Evolutionary conservation across 768 basidiomycete genomes (phyloP).

Genomic region (Dendrothele bispora): DNA sequence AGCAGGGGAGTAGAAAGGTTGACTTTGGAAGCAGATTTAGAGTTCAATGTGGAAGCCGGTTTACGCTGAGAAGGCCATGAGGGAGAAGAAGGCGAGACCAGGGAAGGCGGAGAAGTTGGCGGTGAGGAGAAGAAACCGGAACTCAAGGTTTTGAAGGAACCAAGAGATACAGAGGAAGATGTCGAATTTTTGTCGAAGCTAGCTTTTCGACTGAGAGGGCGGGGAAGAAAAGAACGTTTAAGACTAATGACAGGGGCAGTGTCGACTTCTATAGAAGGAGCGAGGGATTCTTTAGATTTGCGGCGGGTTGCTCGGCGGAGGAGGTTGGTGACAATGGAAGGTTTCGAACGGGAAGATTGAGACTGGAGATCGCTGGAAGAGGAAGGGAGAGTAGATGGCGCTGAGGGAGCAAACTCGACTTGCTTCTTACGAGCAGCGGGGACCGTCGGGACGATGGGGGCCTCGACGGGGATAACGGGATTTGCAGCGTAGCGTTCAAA

Average conservation of each 20-base stretch:
- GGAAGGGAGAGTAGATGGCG: not conserved
- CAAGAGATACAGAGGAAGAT: conserved; percentile 18
- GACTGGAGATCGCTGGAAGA: not conserved
- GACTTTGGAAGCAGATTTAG: conserved; percentile 23
- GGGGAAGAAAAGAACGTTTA: conserved; percentile 10
- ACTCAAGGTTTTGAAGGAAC: not conserved
- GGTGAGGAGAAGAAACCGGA: conserved; percentile 9
- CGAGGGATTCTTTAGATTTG: conserved; percentile 15
- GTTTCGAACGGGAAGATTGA: conserved; percentile 15
- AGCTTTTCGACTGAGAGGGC: conserved; percentile 23
- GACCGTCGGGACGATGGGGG: not conserved
- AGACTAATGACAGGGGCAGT: conserved; percentile 9
- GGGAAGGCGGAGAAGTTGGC: not conserved
- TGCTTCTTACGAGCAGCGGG: conserved; percentile 12
- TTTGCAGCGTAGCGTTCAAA: conserved; percentile 58
- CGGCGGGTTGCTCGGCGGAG: conserved; percentile 40
- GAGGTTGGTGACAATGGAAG: conserved; percentile 32
- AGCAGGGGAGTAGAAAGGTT: conserved; percentile 16
- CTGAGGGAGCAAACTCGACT: conserved; percentile 5
- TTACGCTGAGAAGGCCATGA: conserved; percentile 18
- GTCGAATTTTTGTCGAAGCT: conserved; percentile 18
- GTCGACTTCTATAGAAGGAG: conserved; percentile 5
- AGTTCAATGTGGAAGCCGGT: too few species aligned
- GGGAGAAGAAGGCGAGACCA: not conserved
- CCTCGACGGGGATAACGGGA: conserved; percentile 6